Base-by-base conservation (phyloP, 2,329 filamentous ascomycete species). In the Fusarium acutatum region DNA sequence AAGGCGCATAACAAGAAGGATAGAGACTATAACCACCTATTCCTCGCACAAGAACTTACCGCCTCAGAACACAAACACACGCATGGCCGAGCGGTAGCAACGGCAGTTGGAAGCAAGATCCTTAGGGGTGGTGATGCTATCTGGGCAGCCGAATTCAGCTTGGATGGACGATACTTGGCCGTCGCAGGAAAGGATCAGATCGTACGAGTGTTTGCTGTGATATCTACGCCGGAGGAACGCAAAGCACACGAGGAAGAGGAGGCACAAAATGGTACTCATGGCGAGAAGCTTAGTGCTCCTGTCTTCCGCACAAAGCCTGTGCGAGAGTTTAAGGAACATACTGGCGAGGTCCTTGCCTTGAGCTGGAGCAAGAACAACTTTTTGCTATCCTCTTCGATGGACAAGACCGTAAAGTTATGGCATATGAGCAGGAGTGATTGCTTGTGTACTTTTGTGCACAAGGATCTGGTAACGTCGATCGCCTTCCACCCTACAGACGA, bases 331-430 rank as follows among this genome's bases (percentile, higher is more conserved):
- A 84, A 88, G 60, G 95, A 95, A 9, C 96, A 99, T 80, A 92
- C 90, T 1, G 92, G 93, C 22, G 95, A 97, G 75, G 91, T 99
- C 11, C 84, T 99, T 73, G 96, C 97, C 80, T 82, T 99, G 67
- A 97, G 94, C 81, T 99, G 96, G 96, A 98, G 96, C 85, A 99
- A 98, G 87, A 99, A 99, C 83, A 97, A 97, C 81, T 99, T 99
- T 76, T 83, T 99, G 34, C 86, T 99, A 22, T 98, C 96, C 7
- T 97, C 95, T 0, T 97, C 95, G 0, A 98, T 98, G 95, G 96
- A 99, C 81, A 98, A 98, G 85, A 97, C 95, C 0, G 96, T 99
- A 18, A 90, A 94, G 20, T 83, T 99, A 53, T 99, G 96, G 96
- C 96, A 99, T 82, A 88, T 96, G 71, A 96, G 90, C 79, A 88